A percentile compares a stretch with the other conserved stretches of the same genome.
Evolutionary conservation across 805 yeast genomes (phyloP).

Genomic region (Nematodospora valgi): DNA sequence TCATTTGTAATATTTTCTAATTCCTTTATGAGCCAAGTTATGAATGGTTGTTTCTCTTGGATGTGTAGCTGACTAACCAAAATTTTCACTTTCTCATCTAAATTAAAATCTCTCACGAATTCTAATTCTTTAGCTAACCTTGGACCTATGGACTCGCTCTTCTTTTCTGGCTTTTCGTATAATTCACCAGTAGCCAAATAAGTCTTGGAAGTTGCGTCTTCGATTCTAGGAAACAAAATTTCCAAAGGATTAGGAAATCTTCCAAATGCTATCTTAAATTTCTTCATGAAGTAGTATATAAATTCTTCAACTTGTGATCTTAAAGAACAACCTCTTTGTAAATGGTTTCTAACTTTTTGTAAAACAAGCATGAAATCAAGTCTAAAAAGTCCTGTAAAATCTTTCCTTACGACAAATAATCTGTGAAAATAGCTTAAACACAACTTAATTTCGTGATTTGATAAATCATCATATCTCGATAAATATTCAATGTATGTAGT

Average conservation of each 20-base stretch:
- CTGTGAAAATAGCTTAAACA: conserved; percentile 71
- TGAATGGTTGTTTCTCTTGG: conserved; percentile 38
- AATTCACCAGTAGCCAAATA: conserved; percentile 64
- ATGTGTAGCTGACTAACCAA: conserved; percentile 47
- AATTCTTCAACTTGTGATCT: conserved; percentile 65
- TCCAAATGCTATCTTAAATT: conserved; percentile 46
- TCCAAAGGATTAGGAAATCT: conserved; percentile 59
- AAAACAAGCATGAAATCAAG: conserved; percentile 71
- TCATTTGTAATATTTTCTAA: conserved; percentile 24
- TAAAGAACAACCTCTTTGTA: conserved; percentile 42
- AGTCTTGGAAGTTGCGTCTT: conserved; percentile 40
- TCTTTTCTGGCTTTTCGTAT: conserved; percentile 20
- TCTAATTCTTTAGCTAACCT: conserved; percentile 32
- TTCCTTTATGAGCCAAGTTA: conserved; percentile 44
- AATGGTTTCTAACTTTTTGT: conserved; percentile 44
- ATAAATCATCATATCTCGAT: conserved; percentile 57
- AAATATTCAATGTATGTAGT: conserved; percentile 64
- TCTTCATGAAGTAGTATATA: conserved; percentile 60
- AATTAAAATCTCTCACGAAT: conserved; percentile 27
- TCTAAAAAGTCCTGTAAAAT: conserved; percentile 56
- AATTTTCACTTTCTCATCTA: conserved; percentile 49
- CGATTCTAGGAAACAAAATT: conserved; percentile 59
- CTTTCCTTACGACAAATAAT: conserved; percentile 56
- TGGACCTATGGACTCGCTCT: conserved; percentile 2
- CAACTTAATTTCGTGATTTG: conserved; percentile 55